Conservation (phyloP, 257 asterid genomes). For the Vinca minor region DNA sequence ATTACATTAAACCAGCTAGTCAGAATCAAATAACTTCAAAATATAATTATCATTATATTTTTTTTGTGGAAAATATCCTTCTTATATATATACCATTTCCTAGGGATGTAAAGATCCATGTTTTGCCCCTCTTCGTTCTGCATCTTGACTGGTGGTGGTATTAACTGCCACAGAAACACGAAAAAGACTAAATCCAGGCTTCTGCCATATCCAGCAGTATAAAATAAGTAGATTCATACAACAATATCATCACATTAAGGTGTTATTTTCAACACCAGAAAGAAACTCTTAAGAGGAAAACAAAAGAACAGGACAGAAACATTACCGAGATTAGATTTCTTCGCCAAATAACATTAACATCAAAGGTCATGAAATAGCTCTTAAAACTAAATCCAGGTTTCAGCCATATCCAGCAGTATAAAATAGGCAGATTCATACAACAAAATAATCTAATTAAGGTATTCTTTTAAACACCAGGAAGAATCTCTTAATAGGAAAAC, state of each 20-base stretch:
- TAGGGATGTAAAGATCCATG: conserved; percentile 70
- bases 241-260: background rate
- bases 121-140: conserved; percentile 72
- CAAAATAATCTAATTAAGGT: no score
- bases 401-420: no score
- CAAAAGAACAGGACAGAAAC: no score
- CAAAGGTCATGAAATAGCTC: background rate
- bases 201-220: background rate
- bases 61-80: no score
- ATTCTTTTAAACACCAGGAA: no score
- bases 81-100: conserved; percentile 43
- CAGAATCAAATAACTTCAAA: background rate
- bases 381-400: no score
- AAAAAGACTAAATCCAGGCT: no score
- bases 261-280: background rate
- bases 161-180: background rate
- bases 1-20: background rate
- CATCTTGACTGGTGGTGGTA: conserved; percentile 37
- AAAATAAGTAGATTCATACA: background rate
- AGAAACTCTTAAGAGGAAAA: background rate
- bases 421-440: background rate
- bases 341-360: background rate
- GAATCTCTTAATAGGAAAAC: no score
- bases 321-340: background rate
- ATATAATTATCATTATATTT: background rate